Percentiles rank a stretch among this genome's conserved stretches.
Evolutionary conservation across 1,284 basidiomycete genomes (phyloP).

Genomic region (Sphaerobolus stellatus): DNA sequence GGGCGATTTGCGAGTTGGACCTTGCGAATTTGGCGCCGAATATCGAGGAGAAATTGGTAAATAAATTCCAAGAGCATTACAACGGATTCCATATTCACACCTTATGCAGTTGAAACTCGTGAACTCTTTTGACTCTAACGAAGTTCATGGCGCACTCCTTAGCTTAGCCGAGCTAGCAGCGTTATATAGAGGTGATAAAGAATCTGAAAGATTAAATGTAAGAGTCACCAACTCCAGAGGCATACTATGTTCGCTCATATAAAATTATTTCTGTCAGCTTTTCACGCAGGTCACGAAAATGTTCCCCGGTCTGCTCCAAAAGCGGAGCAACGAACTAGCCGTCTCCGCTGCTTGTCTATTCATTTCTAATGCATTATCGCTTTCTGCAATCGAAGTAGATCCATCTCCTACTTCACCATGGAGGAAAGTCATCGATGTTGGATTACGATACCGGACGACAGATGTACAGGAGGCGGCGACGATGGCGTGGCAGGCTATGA

Average conservation of each 20-base stretch:
- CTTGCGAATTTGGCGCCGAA: conserved; percentile 51
- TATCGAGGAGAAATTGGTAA: conserved; percentile 52
- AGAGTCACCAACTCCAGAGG: conserved; percentile 15
- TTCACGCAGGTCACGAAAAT: conserved; percentile 58
- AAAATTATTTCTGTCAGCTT: conserved; percentile 40
- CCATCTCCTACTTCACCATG: conserved; percentile 54
- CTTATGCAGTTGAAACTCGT: conserved; percentile 55
- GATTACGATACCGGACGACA: conserved; percentile 65
- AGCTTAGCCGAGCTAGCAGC: conserved; percentile 71
- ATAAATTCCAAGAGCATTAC: conserved; percentile 21
- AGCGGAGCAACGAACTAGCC: conserved; percentile 72
- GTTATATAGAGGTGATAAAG: conserved; percentile 33
- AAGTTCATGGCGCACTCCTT: conserved; percentile 82
- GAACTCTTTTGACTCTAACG: conserved; percentile 63
- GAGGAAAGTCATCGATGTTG: conserved; percentile 68
- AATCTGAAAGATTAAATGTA: conserved; percentile 42
- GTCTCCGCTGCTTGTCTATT: conserved; percentile 74
- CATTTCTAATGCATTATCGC: conserved; percentile 65
- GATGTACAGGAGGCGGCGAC: conserved; percentile 77
- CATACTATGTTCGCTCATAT: conserved; percentile 21
- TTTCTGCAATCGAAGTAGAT: conserved; percentile 45
- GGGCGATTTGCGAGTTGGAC: conserved; percentile 65
- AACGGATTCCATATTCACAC: not conserved
- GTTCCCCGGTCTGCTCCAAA: conserved; percentile 57
- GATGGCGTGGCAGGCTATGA: conserved; percentile 61